phyloP scores from a whole-genome alignment of 208 protist species.

The Trypanosoma congolense region DNA sequence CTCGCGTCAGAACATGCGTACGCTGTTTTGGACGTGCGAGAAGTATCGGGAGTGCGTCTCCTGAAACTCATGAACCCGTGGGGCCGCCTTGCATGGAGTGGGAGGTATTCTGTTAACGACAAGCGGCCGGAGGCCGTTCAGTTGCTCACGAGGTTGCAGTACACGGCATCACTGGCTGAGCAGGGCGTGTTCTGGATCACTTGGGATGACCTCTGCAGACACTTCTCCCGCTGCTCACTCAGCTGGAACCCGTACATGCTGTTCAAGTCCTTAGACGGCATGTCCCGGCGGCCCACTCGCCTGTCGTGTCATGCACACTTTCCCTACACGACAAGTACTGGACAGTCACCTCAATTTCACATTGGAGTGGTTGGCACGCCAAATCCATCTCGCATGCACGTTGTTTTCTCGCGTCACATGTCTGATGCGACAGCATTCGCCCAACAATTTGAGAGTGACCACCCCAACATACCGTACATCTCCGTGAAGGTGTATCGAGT shows the following conservation, averaged over 20 bases:
- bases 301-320: constrained; percentile 68
- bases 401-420: constrained; percentile 80
- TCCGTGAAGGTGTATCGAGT: constrained; percentile 75
- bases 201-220: constrained; percentile 56
- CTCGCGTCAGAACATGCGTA: constrained; percentile 68
- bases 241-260: constrained; percentile 90
- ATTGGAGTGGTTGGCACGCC: constrained; percentile 60
- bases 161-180: constrained; percentile 37
- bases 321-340: constrained; percentile 43
- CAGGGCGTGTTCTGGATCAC: constrained; percentile 83
- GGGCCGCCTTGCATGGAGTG: constrained; percentile 58
- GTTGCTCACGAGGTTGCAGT: constrained; percentile 43
- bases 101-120: constrained; percentile 49
- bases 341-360: constrained; percentile 70
- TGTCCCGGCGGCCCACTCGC: constrained; percentile 49
- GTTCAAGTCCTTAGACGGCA: constrained; percentile 48
- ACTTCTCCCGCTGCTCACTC: constrained; percentile 64
- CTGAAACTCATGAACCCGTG: constrained; percentile 82
- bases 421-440: constrained; percentile 55
- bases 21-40: constrained; percentile 60
- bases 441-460: constrained; percentile 53
- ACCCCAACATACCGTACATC: constrained; percentile 45
- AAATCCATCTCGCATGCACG: constrained; percentile 65
- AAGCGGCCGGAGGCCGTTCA: constrained; percentile 26
- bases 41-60: constrained; percentile 42